Evolutionary conservation across 202 grass and related monocot genomes (phyloP), one percentile per base, ranked within the genome.

Genomic region (Bolboschoenoplectus hybrid): DNA sequence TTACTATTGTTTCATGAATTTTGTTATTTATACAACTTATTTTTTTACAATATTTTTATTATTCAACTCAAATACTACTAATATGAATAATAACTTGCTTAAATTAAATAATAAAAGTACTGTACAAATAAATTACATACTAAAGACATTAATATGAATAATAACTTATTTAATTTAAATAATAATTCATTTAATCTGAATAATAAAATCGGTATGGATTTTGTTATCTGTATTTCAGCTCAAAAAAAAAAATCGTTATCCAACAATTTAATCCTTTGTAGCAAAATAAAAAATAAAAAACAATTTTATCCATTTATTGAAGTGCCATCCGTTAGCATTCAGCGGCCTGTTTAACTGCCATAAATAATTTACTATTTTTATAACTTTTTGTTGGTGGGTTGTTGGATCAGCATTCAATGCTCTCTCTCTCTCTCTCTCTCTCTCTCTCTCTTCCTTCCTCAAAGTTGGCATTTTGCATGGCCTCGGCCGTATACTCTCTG

Each of bases 401-500:
- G 88, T 87, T 90, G 88, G 85, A 87, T 67, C 72, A 60, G 85
- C 85, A 65, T 84, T 85, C n/a, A 84, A 90, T 84, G 40, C 45
- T 47, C 67, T 87, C 57, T 34, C 45, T 49, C 67, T 16, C 41
- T 36, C 71, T 17, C 10, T 16, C 14, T 41, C 11, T 67, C 32
- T 9, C 45, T 47, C 67, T 87, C 57, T 34, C 45, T 49, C 67
- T 16, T 32, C 19, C 43, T 32, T 4, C 43, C 51, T 38, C 34
- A 78, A 78, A 78, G 12, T 78, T 78, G 32, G 50, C 74, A 39
- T 26, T 71, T 71, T 32, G 12, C 34, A 40, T 9, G 38, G 66
- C 66, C 38, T 39, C 1, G 8, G 63, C n/a, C 60, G 9, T 9
- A 10, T n/a, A n/a, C 5, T 17, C 72, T 68, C 9, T 52, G 26